phyloP scores from a whole-genome alignment of 495 filamentous ascomycete genomes.

The Trichoderma gamsii region DNA sequence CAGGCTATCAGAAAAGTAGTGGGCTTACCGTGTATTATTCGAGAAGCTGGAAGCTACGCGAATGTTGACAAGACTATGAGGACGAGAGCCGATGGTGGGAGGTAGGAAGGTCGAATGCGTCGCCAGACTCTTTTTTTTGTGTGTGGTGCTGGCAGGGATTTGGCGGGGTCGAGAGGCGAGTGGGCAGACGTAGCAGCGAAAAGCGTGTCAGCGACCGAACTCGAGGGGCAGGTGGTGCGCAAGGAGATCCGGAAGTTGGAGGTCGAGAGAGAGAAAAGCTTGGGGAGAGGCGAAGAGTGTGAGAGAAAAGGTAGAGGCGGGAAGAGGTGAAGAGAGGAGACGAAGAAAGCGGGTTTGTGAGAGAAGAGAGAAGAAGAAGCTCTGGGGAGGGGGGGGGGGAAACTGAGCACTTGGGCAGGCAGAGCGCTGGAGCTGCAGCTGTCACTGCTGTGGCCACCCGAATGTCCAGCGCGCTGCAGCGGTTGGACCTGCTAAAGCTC shows the following conservation, averaged over 20 bases:
- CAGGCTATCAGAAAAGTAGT: no score
- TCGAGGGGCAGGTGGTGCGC: constrained; percentile 15
- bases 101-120: neutral
- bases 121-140: constrained; percentile 13
- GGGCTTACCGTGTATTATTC: neutral
- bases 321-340: constrained; percentile 9
- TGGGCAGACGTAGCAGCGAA: constrained; percentile 14
- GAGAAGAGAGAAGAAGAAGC: constrained; percentile 8
- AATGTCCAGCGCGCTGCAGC: neutral
- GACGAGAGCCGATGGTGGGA: neutral
- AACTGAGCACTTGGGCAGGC: neutral
- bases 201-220: constrained; percentile 14
- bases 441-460: neutral
- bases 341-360: neutral
- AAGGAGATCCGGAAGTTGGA: constrained; percentile 12
- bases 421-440: constrained; percentile 2
- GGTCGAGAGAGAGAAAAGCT: neutral
- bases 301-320: constrained; percentile 19
- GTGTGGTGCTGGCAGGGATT: constrained; percentile 12
- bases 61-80: neutral
- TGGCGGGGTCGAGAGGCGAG: constrained; percentile 16
- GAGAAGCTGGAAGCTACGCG: constrained; percentile 2
- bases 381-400: constrained; percentile 8
- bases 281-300: constrained; percentile 4
- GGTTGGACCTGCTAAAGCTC: neutral